Conservation (phyloP, 202 grass and related monocot species). For the Saccharum hybrid region DNA sequence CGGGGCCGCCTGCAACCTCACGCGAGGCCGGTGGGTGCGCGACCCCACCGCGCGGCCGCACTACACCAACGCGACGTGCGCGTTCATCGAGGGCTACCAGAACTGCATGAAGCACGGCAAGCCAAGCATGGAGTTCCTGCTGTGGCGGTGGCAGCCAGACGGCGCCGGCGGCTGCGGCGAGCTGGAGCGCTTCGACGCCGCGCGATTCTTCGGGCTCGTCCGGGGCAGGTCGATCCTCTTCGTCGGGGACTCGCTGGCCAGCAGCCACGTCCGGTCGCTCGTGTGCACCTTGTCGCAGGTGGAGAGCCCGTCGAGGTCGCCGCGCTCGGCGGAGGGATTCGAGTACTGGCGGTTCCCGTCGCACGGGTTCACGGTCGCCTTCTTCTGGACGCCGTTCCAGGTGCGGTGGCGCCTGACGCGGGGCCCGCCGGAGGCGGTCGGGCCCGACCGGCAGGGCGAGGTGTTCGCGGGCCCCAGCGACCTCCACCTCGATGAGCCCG, state of each 20-base stretch:
- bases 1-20: conserved; percentile 4
- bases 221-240: conserved; percentile 50
- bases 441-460: conserved; percentile 45
- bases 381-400: conserved; percentile 70
- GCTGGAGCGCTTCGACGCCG: conserved; percentile 42
- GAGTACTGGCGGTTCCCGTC: conserved; percentile 45
- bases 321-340: conserved; percentile 19
- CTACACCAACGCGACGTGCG: conserved; percentile 58
- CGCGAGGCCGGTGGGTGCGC: conserved; percentile 49
- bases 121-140: conserved; percentile 52
- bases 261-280: conserved; percentile 62
- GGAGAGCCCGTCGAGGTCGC: conserved; percentile 12
- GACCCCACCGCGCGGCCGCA: conserved; percentile 29
- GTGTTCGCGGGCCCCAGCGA: conserved; percentile 44
- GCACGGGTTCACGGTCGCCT: conserved; percentile 49
- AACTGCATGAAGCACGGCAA: conserved; percentile 61
- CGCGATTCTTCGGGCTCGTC: conserved; percentile 42
- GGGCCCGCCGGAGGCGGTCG: conserved; percentile 15
- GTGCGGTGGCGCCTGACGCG: conserved; percentile 46
- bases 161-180: not conserved
- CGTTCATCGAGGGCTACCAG: conserved; percentile 58
- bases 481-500: conserved; percentile 56
- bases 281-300: conserved; percentile 40
- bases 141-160: conserved; percentile 53
- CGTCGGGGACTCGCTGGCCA: conserved; percentile 65